Conservation (phyloP, 2,329 filamentous ascomycete genomes). For the Curvularia sp. region DNA sequence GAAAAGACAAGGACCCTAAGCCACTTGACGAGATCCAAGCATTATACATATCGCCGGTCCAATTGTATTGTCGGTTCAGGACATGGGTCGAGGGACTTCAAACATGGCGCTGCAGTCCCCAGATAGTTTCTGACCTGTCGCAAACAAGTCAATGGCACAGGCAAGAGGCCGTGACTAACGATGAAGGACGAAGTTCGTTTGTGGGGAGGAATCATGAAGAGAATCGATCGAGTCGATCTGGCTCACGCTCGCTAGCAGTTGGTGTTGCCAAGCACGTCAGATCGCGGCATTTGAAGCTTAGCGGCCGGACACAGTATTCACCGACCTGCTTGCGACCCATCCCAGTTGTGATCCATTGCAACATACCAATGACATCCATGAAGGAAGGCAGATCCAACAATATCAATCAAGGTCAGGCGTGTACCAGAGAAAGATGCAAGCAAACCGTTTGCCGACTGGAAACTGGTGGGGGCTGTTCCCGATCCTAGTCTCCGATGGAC, state of each 20-base stretch:
- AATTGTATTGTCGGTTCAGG: neutral
- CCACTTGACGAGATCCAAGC: neutral
- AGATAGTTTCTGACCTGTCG: neutral
- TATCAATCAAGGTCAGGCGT: neutral
- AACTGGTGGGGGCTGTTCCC: slow-evolving; percentile 17
- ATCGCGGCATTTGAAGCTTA: slow-evolving; percentile 17
- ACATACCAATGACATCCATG: neutral
- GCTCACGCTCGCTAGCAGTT: slow-evolving; percentile 9
- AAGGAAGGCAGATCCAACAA: neutral
- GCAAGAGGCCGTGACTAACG: neutral
- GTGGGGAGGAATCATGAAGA: slow-evolving; percentile 4
- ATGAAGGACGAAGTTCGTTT: neutral
- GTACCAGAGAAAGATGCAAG: neutral
- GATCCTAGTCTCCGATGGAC: slow-evolving; percentile 22
- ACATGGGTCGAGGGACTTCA: neutral
- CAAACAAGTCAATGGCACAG: neutral
- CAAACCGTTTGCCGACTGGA: slow-evolving; percentile 1
- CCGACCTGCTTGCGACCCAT: neutral
- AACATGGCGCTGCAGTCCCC: neutral
- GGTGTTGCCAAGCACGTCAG: slow-evolving; percentile 13
- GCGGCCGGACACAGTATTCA: slow-evolving; percentile 1
- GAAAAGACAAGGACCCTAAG: neutral
- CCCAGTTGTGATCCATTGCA: neutral
- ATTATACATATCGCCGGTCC: neutral
- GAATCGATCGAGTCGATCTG: slow-evolving; percentile 17